Conservation (phyloP, 208 protist species). For the Lotmaria passim region DNA sequence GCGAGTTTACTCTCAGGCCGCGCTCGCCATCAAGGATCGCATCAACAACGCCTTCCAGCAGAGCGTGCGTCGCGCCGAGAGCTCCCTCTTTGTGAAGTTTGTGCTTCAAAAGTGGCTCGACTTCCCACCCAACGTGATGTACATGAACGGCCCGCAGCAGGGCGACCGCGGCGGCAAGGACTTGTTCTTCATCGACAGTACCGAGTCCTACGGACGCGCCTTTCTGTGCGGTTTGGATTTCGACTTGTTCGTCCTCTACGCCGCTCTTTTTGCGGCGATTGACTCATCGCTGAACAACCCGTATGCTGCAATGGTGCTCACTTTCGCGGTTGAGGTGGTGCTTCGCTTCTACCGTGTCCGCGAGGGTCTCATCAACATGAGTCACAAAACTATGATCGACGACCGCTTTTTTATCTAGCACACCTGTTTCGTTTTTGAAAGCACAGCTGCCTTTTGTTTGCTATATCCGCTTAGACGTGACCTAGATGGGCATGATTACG, state of each 20-base stretch:
- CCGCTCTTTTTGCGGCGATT: slow-evolving; percentile 69
- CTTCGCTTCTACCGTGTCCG: slow-evolving; percentile 54
- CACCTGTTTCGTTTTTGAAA: neutral
- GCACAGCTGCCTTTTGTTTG: no score
- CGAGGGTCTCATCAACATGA: slow-evolving; percentile 75
- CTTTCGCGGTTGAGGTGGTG: slow-evolving; percentile 65
- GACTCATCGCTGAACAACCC: slow-evolving; percentile 72
- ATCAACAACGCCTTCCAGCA: slow-evolving; percentile 80
- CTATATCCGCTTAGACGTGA: neutral
- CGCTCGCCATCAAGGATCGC: slow-evolving; percentile 72
- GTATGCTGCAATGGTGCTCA: slow-evolving; percentile 63
- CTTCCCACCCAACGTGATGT: slow-evolving; percentile 82
- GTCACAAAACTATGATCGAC: slow-evolving; percentile 84
- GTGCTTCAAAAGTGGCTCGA: slow-evolving; percentile 67
- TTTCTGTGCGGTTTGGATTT: slow-evolving; percentile 81
- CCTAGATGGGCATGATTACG: neutral
- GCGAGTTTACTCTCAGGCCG: slow-evolving; percentile 52
- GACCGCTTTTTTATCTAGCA: slow-evolving; percentile 77
- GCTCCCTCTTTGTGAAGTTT: slow-evolving; percentile 72
- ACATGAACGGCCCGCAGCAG: slow-evolving; percentile 81
- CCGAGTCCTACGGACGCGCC: slow-evolving; percentile 57
- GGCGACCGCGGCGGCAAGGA: slow-evolving; percentile 71
- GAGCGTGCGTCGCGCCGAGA: slow-evolving; percentile 68
- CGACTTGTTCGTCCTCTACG: slow-evolving; percentile 77
- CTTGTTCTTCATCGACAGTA: slow-evolving; percentile 86